These are phyloP conservation scores for Chrysophaeum taylorii DNA, from an alignment of 352 stramenopile species.

Conservation along the genomic window DNA sequence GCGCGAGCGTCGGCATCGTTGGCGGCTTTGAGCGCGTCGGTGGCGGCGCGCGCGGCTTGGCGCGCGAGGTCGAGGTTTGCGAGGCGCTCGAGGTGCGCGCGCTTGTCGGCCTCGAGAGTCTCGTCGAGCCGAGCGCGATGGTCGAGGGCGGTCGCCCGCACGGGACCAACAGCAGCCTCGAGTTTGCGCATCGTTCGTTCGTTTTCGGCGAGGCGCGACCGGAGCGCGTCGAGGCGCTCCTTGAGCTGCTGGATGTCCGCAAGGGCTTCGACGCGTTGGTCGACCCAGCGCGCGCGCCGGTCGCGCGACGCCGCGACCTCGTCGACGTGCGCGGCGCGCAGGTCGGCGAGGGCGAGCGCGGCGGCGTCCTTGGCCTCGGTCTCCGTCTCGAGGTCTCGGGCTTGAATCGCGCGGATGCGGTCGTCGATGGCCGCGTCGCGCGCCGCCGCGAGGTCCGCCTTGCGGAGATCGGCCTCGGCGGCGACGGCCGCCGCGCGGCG, in stretches of 20 bases:
- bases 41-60: not conserved
- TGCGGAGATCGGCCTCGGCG: too few species aligned
- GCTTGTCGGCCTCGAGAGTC: not conserved
- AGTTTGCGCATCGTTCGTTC: too few species aligned
- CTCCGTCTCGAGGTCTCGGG: not conserved
- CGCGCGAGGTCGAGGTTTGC: not conserved
- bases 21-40: not conserved
- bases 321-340: not conserved
- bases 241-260: not conserved
- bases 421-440: not conserved
- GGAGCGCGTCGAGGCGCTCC: not conserved
- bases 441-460: too few species aligned
- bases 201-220: too few species aligned
- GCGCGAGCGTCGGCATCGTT: too few species aligned
- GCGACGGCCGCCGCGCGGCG: too few species aligned
- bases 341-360: not conserved
- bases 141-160: too few species aligned
- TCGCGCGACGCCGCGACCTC: not conserved
- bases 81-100: too few species aligned
- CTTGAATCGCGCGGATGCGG: not conserved
- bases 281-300: not conserved
- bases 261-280: not conserved
- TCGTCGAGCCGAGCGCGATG: not conserved
- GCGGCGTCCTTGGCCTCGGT: not conserved
- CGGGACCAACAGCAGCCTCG: too few species aligned